Evolutionary conservation across 306 rosid genomes (phyloP).

Genomic region (Glycine tomentella): DNA sequence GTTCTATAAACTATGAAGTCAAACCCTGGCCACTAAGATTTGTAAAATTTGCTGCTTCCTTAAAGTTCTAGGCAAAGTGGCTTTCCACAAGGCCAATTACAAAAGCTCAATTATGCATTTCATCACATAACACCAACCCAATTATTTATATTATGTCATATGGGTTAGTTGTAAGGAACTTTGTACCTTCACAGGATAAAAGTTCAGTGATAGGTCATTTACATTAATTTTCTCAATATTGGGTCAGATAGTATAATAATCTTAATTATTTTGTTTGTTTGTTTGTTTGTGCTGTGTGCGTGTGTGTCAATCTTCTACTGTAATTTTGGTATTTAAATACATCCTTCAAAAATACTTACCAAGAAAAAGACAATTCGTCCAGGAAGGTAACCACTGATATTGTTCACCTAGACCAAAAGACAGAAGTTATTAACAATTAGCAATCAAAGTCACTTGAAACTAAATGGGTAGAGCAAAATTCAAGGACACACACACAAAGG

Average conservation of each 20-base stretch:
- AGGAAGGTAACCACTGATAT: constrained; percentile 99
- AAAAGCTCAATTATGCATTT: neutral
- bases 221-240: constrained; percentile 1
- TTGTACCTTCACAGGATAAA: neutral
- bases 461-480: neutral
- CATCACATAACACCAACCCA: neutral
- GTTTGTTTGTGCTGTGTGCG: neutral
- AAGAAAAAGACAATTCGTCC: constrained; percentile 97
- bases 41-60: neutral
- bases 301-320: neutral
- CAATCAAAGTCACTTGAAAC: constrained; percentile 41
- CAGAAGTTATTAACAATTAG: constrained; percentile 17
- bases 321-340: constrained; percentile 28
- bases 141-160: neutral
- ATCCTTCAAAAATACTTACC: constrained; percentile 63
- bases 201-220: neutral
- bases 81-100: neutral
- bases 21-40: neutral
- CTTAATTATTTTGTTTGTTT: neutral
- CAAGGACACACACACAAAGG: neutral
- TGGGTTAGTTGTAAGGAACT: neutral
- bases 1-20: neutral
- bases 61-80: neutral
- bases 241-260: neutral
- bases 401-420: constrained; percentile 82